Conservation (phyloP, 2,329 filamentous ascomycete genomes). For the Cordyceps fumosorosea region DNA sequence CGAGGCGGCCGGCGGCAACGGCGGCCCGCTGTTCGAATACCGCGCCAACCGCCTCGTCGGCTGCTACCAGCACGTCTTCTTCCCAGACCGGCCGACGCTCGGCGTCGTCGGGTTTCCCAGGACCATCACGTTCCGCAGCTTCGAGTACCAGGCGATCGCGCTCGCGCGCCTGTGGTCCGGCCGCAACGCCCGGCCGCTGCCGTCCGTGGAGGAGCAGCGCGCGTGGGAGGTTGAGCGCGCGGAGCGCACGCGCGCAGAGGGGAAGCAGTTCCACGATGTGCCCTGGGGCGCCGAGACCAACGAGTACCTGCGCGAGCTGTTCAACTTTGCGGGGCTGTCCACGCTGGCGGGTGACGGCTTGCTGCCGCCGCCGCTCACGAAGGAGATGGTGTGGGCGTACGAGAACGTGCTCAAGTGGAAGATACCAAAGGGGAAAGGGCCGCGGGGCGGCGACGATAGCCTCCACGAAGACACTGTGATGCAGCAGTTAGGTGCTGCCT, state of each 20-base stretch:
- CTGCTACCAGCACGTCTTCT: conserved; percentile 48
- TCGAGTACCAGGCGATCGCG: conserved; percentile 50
- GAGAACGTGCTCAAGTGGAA: conserved; percentile 39
- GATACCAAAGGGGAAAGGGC: background rate
- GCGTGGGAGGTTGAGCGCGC: conserved; percentile 40
- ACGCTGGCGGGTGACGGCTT: conserved; percentile 40
- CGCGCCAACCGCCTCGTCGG: conserved; percentile 33
- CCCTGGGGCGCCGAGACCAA: conserved; percentile 47
- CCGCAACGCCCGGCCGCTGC: conserved; percentile 33
- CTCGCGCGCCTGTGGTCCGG: conserved; percentile 42
- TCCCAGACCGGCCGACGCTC: conserved; percentile 39
- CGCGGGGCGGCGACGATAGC: background rate
- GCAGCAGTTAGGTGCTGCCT: background rate
- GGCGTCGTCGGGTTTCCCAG: conserved; percentile 21
- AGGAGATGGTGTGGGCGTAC: conserved; percentile 40
- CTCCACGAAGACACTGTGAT: background rate
- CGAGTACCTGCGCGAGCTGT: conserved; percentile 40
- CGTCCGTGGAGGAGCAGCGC: conserved; percentile 30
- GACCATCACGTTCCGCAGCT: conserved; percentile 36
- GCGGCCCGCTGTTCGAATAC: conserved; percentile 45
- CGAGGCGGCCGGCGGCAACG: conserved; percentile 31
- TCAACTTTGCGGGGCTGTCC: conserved; percentile 41
- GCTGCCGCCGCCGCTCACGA: conserved; percentile 37
- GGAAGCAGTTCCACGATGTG: conserved; percentile 45
- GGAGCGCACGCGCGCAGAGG: conserved; percentile 22